phyloP scores from a whole-genome alignment of 768 basidiomycete species.

The Hebeloma cylindrosporum region DNA sequence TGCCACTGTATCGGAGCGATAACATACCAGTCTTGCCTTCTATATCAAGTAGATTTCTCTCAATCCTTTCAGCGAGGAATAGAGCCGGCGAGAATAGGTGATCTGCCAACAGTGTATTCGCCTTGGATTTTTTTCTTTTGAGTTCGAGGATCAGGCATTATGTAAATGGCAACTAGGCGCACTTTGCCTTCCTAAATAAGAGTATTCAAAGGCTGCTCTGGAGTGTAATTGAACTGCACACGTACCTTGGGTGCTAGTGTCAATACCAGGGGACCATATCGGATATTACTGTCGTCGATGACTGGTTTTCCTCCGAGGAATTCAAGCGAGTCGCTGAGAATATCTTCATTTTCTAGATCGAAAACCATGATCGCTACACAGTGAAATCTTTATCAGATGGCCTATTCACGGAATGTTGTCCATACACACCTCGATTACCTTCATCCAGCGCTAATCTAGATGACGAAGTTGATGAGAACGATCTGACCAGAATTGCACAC shows the following conservation, averaged over 20 bases:
- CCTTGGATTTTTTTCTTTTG: slow-evolving; percentile 49
- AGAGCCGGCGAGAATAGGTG: slow-evolving; percentile 72
- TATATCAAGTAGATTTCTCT: slow-evolving; percentile 49
- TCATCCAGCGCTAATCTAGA: no score
- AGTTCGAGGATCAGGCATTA: slow-evolving; percentile 12
- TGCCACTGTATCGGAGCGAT: background rate
- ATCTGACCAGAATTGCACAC: no score
- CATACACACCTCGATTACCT: no score
- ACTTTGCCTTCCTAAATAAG: slow-evolving; percentile 69
- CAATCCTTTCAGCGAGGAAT: slow-evolving; percentile 64
- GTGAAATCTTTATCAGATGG: no score
- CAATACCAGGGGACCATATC: slow-evolving; percentile 54
- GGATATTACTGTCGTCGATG: slow-evolving; percentile 43
- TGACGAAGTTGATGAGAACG: no score
- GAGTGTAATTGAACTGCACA: background rate
- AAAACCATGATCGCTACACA: background rate
- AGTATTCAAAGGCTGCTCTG: no score
- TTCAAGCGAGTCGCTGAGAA: slow-evolving; percentile 50
- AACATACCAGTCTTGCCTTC: slow-evolving; percentile 41
- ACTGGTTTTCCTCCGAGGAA: slow-evolving; percentile 49
- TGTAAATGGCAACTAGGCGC: slow-evolving; percentile 19
- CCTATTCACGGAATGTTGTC: no score
- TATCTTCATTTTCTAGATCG: slow-evolving; percentile 39
- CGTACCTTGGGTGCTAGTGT: slow-evolving; percentile 61
- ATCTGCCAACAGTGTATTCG: slow-evolving; percentile 70